Percentiles rank a stretch among this genome's conserved stretches.
Conservation (phyloP, 768 basidiomycete genomes). For the Russula dissimulans region DNA sequence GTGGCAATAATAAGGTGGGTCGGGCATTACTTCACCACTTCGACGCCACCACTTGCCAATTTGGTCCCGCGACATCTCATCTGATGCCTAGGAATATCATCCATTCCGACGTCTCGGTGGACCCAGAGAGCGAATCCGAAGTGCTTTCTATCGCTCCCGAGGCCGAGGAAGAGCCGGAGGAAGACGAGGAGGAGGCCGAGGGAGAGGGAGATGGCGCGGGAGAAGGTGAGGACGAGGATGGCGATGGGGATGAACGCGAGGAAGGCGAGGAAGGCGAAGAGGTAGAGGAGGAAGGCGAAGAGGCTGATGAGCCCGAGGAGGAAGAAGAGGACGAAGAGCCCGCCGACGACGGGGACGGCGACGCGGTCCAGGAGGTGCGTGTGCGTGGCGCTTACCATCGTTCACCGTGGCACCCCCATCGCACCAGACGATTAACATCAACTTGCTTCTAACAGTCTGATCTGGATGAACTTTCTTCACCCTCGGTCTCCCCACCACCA, state of each 20-base stretch:
- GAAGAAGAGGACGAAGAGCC: conserved; percentile 18
- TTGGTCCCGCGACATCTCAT: background rate
- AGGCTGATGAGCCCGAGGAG: conserved; percentile 13
- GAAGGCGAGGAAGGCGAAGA: conserved; percentile 37
- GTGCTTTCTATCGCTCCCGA: conserved; percentile 22
- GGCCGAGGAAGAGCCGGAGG: conserved; percentile 32
- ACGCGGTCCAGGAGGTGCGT: conserved; percentile 20
- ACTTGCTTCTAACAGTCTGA: conserved; percentile 12
- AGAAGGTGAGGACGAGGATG: conserved; percentile 26
- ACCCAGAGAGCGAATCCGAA: conserved; percentile 17
- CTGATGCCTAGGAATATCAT: conserved; percentile 18
- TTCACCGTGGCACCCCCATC: background rate
- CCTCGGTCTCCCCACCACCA: conserved; percentile 17
- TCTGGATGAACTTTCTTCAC: conserved; percentile 19
- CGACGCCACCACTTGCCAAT: background rate
- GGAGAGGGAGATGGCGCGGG: conserved; percentile 22
- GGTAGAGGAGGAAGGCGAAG: conserved; percentile 28
- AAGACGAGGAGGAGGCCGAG: conserved; percentile 28
- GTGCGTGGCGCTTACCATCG: too few relatives aligned
- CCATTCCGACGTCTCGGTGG: conserved; percentile 14
- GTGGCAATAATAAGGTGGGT: too few relatives aligned
- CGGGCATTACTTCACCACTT: background rate
- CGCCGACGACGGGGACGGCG: conserved; percentile 17
- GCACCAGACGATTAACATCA: background rate
- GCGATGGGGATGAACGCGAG: conserved; percentile 27